These are phyloP conservation scores for Mentha longifolia DNA, from an alignment of 257 asterid species.

Conservation along the genomic window DNA sequence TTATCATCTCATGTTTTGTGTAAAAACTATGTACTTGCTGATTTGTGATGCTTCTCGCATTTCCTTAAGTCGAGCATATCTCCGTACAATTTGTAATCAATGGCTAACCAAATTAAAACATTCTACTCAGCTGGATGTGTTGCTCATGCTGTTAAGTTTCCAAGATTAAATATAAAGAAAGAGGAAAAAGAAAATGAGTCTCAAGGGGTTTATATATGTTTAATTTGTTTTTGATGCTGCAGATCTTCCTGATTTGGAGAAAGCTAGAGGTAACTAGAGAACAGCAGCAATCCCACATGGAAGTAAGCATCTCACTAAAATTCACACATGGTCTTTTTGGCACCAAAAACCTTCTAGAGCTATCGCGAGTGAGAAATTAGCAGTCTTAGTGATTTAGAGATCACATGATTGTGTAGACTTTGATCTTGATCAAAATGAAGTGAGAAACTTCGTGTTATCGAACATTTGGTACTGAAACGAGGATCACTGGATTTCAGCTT, in stretches of 20 bases:
- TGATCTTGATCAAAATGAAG: constrained; percentile 14
- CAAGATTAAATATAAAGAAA: constrained; percentile 1
- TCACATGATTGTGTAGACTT: constrained; percentile 32
- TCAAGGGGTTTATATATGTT: constrained; percentile 20
- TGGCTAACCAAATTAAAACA: too few relatives aligned
- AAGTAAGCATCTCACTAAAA: constrained; percentile 6
- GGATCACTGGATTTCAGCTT: constrained; percentile 11
- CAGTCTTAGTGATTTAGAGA: constrained; percentile 23
- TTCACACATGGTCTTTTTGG: constrained; percentile 3
- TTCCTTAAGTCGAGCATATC: neutral
- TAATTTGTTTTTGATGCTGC: constrained; percentile 33
- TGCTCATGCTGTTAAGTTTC: neutral
- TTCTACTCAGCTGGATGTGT: neutral
- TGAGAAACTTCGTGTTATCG: neutral
- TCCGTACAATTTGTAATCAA: neutral
- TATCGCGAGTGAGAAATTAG: neutral
- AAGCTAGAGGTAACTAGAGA: constrained; percentile 56
- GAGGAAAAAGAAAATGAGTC: neutral
- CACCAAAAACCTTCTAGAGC: neutral
- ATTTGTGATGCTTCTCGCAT: constrained; percentile 3
- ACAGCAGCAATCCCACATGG: constrained; percentile 11
- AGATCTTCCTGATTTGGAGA: constrained; percentile 95
- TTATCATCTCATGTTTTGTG: constrained; percentile 12
- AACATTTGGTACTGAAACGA: constrained; percentile 13
- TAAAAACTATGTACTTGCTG: neutral